Percentiles rank a stretch among this genome's conserved stretches.
Conservation (phyloP, 192 early-diverging fungal genomes). For the Coemansia sp. region DNA sequence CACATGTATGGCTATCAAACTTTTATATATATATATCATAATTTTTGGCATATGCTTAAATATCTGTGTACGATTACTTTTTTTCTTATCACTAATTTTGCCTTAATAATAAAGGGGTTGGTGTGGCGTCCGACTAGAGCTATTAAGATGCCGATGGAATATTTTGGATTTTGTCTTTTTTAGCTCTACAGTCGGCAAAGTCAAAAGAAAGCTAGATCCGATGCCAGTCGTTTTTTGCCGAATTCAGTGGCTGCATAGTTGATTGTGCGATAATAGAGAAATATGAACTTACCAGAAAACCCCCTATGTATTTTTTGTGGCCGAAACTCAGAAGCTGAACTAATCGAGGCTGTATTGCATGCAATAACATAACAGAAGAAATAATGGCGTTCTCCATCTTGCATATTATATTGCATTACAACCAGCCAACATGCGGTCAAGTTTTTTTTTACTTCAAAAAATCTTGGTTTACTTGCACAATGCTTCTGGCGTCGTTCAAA, state of each 20-base stretch:
- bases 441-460: not conserved
- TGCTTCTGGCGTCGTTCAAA: not conserved
- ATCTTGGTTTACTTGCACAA: not conserved
- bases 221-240: not conserved
- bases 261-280: not conserved
- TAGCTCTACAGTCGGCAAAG: not conserved
- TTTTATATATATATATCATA: too few relatives aligned
- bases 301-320: not conserved
- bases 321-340: not conserved
- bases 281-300: too few relatives aligned
- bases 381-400: conserved; percentile 28
- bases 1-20: not conserved
- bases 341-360: conserved; percentile 9
- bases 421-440: not conserved
- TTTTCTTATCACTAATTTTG: not conserved
- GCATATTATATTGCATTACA: conserved; percentile 14
- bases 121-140: not conserved
- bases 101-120: not conserved
- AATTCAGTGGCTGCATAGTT: conserved; percentile 3
- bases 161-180: not conserved
- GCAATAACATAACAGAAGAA: conserved; percentile 9
- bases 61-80: not conserved
- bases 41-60: not conserved
- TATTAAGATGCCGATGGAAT: not conserved
- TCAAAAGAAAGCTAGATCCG: not conserved